Evolutionary conservation across 2,329 filamentous ascomycete species (phyloP), one percentile per base, ranked within the genome.

Genomic region (Diaporthe australafricana): DNA sequence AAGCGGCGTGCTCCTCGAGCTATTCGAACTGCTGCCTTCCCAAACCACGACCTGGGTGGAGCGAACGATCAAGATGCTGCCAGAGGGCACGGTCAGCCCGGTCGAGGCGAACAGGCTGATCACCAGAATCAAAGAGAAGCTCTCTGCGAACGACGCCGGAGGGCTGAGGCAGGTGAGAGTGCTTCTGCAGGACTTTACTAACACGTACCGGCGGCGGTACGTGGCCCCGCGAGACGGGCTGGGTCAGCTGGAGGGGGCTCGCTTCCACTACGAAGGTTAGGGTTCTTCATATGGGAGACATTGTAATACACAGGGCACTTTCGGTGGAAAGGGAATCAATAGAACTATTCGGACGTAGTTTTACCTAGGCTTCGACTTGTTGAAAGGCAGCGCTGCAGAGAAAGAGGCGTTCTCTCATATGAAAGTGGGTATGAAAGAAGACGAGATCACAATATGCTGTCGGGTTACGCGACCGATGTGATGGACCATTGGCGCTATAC

Each of bases 151-250:
- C 73, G 90, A 91, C 48, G 82, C 80, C 1, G 84, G 88, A 27
- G 87, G 86, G 30, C 81, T 94, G 52, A 88, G 94, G 72, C 95
- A 95, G 83, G 94, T 98, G 68, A 89, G 96, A 47, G 91, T 90
- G 32, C 87, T 98, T 42, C 87, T 99, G 71, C 96, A 98, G 83
- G 97, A 99, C 82, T 99, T 99, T 80, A 98, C 96, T 30, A 97
- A 96, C 80, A 94, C 92, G 38, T 99, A 99, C 82, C 91, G 97
- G 65, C 89, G 97, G 79, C 89, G 97, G 74, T 98, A 99, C 79
- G 94, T 99, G 57, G 96, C 96, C n/a, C 96, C 96, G 8, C 87
- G 96, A 73, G 96, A 98, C 80, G 96, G 96, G 0, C 85, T 98
- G 52, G 96, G 96, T 4, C 89, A 94, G 79, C 85, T 98, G 71